Conservation (phyloP, 2,329 filamentous ascomycete species). For the Hymenoscyphus salicellus region DNA sequence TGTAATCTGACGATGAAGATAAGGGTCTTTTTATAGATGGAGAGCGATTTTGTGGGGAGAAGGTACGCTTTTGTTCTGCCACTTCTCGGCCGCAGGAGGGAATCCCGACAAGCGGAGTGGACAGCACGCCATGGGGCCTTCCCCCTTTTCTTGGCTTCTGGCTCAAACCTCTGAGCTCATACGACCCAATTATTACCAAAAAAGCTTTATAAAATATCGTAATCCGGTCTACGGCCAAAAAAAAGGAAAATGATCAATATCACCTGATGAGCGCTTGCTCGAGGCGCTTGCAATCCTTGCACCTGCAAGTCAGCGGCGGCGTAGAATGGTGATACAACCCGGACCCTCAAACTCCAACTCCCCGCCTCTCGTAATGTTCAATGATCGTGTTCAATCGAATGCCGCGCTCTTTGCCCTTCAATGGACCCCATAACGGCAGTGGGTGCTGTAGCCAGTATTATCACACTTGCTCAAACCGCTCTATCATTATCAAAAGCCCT, state of each 20-base stretch:
- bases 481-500: slow-evolving; percentile 25
- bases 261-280: background rate
- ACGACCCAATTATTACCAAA: no score
- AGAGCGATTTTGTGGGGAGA: no score
- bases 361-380: background rate
- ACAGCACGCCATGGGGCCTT: no score
- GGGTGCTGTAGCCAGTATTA: slow-evolving; percentile 21
- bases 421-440: slow-evolving; percentile 25
- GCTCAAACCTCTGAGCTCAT: no score
- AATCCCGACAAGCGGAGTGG: no score
- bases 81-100: no score
- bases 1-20: no score
- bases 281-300: background rate
- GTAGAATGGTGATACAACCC: background rate
- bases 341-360: background rate
- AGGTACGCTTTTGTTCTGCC: no score
- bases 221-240: background rate
- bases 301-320: background rate
- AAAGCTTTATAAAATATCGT: no score
- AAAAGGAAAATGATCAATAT: background rate
- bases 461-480: slow-evolving; percentile 22
- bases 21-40: no score
- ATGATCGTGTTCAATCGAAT: background rate
- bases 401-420: background rate
- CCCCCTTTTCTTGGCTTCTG: no score